These are phyloP conservation scores for Fusarium clavum DNA, from an alignment of 2,329 filamentous ascomycete species.

Conservation along the genomic window DNA sequence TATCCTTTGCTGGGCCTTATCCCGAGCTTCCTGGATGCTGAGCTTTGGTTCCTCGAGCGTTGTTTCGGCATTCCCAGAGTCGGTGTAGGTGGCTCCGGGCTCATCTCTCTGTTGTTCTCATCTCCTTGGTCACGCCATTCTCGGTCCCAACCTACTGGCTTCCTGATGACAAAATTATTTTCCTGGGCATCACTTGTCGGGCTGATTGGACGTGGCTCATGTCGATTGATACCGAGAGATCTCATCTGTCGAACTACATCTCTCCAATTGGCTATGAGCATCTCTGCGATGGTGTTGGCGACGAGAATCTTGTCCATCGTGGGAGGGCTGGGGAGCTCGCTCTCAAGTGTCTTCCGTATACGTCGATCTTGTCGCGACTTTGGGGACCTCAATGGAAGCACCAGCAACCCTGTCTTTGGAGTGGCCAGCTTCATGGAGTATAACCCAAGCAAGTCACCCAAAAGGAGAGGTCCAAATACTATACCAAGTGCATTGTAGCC, in stretches of 20 bases:
- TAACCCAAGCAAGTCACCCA: slow-evolving; percentile 67
- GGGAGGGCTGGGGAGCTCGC: slow-evolving; percentile 36
- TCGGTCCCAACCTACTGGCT: slow-evolving; percentile 51
- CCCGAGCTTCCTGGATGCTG: slow-evolving; percentile 38
- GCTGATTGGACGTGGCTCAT: slow-evolving; percentile 32
- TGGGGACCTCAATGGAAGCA: slow-evolving; percentile 59
- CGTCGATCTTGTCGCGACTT: slow-evolving; percentile 50
- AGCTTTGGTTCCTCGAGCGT: slow-evolving; percentile 38
- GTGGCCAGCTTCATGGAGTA: slow-evolving; percentile 62
- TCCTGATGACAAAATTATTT: slow-evolving; percentile 55
- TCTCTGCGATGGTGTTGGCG: slow-evolving; percentile 70
- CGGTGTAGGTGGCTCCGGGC: slow-evolving; percentile 54
- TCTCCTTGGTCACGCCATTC: slow-evolving; percentile 36
- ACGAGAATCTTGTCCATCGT: slow-evolving; percentile 67
- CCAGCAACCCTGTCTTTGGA: slow-evolving; percentile 55
- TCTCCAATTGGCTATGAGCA: slow-evolving; percentile 74
- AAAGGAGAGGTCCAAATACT: slow-evolving; percentile 72
- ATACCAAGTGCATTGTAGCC: slow-evolving; percentile 72
- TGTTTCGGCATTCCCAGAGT: slow-evolving; percentile 43
- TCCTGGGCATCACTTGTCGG: slow-evolving; percentile 43
- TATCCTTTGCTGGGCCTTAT: slow-evolving; percentile 41
- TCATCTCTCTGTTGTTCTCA: slow-evolving; percentile 39
- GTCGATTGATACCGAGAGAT: slow-evolving; percentile 53
- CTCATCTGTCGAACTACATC: slow-evolving; percentile 72
- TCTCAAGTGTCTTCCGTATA: slow-evolving; percentile 32